Evolutionary conservation across 306 rosid genomes (phyloP), one percentile per base, ranked within the genome.

Genomic region (Cucurbita argyrosperma): DNA sequence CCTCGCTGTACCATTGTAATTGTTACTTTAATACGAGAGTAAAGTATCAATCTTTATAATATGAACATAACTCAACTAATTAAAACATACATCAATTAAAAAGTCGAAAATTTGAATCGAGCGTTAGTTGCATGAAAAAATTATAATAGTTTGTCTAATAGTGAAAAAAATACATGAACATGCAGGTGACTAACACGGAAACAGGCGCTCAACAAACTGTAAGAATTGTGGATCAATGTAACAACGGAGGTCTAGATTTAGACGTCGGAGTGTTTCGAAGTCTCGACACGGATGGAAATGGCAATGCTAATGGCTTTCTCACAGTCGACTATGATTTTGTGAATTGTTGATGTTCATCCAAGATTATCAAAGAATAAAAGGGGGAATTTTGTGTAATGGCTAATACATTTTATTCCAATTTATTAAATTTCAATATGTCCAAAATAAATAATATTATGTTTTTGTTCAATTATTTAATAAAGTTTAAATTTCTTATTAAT

Each of bases 211-310:
- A 62, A 42, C 57, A 14, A 30, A 90, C 78, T 4, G 90, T 83
- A 70, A 85, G 90, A 62, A 90, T 87, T 3, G 86, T 84, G 4
- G 96, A 89, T 42, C 86, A 87, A 75, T 85, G 90, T 47, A 46
- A 56, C 23, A 84, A 84, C 30, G 89, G 86, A 65, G 92, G 92
- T 0, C 38, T 87, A 4, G 91, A 89, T 19, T 77, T 87, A 85
- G 92, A 89, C 10, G 78, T 76, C 1, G 82, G 81, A 12, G 87
- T 84, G 56, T 89, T 82, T 72, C 50, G 53, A 9, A 16, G 50
- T 45, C 42, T 85, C 0, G 88, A 87, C 77, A 87, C 90, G 0
- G 46, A 85, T 75, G 74, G 81, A 49, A 40, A 21, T 80, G 35
- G 67, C 67, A 61, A 14, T 61, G 46, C 23, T 61, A 35, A 35